Percentiles rank a stretch among this genome's conserved stretches.
These are phyloP conservation scores for Berberis thunbergii DNA, from an alignment of 164 flowering plant species.

Conservation along the genomic window DNA sequence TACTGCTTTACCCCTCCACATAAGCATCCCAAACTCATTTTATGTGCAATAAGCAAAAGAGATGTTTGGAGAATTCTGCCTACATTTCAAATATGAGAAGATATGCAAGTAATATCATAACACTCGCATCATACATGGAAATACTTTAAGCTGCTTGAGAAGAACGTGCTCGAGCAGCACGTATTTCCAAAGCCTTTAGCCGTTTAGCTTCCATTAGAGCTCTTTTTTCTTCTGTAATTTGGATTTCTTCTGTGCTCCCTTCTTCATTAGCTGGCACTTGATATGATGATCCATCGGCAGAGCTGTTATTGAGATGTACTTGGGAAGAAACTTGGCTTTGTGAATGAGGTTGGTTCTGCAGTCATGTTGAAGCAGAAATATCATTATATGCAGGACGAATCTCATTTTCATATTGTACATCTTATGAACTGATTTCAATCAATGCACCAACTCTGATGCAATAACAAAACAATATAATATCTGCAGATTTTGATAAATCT, in stretches of 20 bases:
- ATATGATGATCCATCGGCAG: slow-evolving; percentile 9
- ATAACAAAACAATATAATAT: not conserved
- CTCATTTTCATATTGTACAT: too few relatives aligned
- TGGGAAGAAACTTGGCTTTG: slow-evolving; percentile 6
- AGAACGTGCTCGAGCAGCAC: slow-evolving; percentile 35
- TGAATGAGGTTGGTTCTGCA: slow-evolving; percentile 26
- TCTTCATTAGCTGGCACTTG: slow-evolving; percentile 12
- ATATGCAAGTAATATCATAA: not conserved
- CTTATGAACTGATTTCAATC: not conserved
- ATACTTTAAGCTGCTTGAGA: slow-evolving; percentile 17
- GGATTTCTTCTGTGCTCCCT: slow-evolving; percentile 6
- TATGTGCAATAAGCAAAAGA: too few relatives aligned
- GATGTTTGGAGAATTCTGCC: too few relatives aligned
- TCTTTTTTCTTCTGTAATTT: slow-evolving; percentile 45
- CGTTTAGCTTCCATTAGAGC: slow-evolving; percentile 64
- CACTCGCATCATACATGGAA: not conserved
- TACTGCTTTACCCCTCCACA: too few relatives aligned
- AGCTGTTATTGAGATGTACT: slow-evolving; percentile 7
- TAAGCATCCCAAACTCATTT: too few relatives aligned
- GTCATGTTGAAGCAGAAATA: slow-evolving; percentile 2
- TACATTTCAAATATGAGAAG: too few relatives aligned
- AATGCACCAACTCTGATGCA: not conserved
- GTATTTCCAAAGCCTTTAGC: slow-evolving; percentile 62
- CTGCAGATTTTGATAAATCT: too few relatives aligned
- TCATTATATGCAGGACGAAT: too few relatives aligned